phyloP scores from a whole-genome alignment of 2,329 filamentous ascomycete species.

The Rutstroemia sp. region DNA sequence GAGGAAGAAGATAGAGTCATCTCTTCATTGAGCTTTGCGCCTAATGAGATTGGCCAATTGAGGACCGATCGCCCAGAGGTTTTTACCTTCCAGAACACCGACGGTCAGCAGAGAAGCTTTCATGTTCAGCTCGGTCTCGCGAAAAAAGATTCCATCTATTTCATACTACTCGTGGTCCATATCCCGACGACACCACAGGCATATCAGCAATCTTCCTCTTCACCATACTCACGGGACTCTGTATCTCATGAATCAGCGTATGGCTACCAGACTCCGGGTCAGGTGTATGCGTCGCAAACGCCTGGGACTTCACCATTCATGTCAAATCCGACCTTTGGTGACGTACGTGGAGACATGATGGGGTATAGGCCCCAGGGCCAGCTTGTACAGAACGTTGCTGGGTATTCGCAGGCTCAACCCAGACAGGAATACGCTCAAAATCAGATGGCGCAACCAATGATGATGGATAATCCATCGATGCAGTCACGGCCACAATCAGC shows the following conservation, averaged over 20 bases:
- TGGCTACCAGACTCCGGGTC: conserved; percentile 23
- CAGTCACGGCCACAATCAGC: conserved; percentile 29
- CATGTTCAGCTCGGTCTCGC: conserved; percentile 48
- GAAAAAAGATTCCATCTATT: conserved; percentile 55
- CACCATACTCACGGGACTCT: conserved; percentile 24
- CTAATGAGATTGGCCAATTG: conserved; percentile 46
- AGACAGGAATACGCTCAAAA: conserved; percentile 36
- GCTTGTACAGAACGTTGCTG: conserved; percentile 28
- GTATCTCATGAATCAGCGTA: conserved; percentile 26
- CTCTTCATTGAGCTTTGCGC: conserved; percentile 44
- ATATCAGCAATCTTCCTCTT: conserved; percentile 20
- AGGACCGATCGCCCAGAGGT: conserved; percentile 46
- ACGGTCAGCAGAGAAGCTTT: conserved; percentile 44
- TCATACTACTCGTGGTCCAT: conserved; percentile 41
- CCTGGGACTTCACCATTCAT: conserved; percentile 20
- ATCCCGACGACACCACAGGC: conserved; percentile 21
- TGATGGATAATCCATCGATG: conserved; percentile 40
- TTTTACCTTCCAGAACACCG: conserved; percentile 44
- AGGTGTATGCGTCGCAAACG: conserved; percentile 18
- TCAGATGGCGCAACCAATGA: conserved; percentile 40
- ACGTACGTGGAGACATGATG: conserved; percentile 23
- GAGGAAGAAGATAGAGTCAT: conserved; percentile 48
- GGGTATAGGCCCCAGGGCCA: conserved; percentile 20
- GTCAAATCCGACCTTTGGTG: conserved; percentile 16
- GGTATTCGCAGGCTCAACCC: conserved; percentile 40